These are phyloP conservation scores for Pterocarpus macrocarpus DNA, from an alignment of 306 rosid genomes.

Conservation along the genomic window DNA sequence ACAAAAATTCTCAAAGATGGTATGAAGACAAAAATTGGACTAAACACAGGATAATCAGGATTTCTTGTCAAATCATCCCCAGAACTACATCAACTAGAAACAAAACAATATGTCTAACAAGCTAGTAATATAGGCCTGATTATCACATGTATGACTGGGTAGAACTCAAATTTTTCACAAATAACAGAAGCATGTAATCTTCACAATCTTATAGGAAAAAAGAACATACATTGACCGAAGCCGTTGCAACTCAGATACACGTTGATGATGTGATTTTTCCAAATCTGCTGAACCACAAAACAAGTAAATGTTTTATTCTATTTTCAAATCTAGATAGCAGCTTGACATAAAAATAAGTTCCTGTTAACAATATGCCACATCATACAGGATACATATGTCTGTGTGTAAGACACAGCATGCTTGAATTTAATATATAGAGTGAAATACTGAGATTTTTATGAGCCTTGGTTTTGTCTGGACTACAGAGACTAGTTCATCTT, in stretches of 20 bases:
- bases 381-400: not conserved
- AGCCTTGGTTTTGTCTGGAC: constrained; percentile 28
- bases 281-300: constrained; percentile 71
- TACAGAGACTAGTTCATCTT: constrained; percentile 12
- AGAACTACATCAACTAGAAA: constrained; percentile 33
- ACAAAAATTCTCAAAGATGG: constrained; percentile 4
- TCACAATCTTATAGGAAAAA: constrained; percentile 34
- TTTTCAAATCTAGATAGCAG: not conserved
- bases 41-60: constrained; percentile 22
- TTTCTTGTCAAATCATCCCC: constrained; percentile 9
- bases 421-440: constrained; percentile 9
- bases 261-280: constrained; percentile 97
- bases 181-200: constrained; percentile 32
- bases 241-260: constrained; percentile 89
- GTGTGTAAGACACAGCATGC: constrained; percentile 9
- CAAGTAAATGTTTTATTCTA: not conserved
- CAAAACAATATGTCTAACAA: not conserved
- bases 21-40: not conserved
- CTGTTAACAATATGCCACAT: constrained; percentile 8
- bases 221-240: constrained; percentile 84
- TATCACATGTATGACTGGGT: not conserved
- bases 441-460: constrained; percentile 10
- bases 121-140: not conserved
- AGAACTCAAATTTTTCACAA: constrained; percentile 20
- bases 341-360: not conserved